These are phyloP conservation scores for Leishmania amazonensis DNA, from an alignment of 208 protist species.

Conservation along the genomic window DNA sequence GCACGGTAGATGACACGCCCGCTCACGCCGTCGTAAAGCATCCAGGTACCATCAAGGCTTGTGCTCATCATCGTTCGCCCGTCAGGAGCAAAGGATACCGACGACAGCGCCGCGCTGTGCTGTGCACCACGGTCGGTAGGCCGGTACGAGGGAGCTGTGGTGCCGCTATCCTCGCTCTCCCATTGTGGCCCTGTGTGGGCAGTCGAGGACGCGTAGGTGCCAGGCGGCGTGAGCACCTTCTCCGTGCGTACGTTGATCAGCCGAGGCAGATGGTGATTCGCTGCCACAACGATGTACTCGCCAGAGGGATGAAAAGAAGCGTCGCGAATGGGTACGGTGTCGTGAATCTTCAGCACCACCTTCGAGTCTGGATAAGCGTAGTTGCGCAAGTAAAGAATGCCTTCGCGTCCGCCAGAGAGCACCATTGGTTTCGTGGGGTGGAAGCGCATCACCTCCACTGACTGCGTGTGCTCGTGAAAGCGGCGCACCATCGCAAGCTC, in stretches of 20 bases:
- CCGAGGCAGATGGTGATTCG: constrained; percentile 73
- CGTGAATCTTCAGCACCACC: constrained; percentile 65
- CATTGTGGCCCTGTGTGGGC: constrained; percentile 14
- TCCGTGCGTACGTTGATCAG: constrained; percentile 70
- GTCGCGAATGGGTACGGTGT: constrained; percentile 71
- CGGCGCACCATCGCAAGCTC: constrained; percentile 73
- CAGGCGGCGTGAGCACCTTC: constrained; percentile 55
- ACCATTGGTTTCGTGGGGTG: constrained; percentile 68
- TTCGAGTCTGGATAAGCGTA: constrained; percentile 64
- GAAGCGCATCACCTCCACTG: constrained; percentile 80
- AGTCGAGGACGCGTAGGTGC: constrained; percentile 29
- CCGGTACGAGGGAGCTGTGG: constrained; percentile 9
- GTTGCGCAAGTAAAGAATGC: constrained; percentile 65
- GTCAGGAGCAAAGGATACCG: constrained; percentile 57
- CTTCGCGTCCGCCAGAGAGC: constrained; percentile 68
- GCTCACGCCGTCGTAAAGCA: constrained; percentile 78
- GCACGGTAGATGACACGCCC: constrained; percentile 59
- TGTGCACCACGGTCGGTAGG: constrained; percentile 26
- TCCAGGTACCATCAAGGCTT: constrained; percentile 74
- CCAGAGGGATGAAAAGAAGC: constrained; percentile 81
- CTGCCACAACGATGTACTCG: constrained; percentile 78
- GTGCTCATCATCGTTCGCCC: constrained; percentile 68
- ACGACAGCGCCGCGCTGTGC: constrained; percentile 75
- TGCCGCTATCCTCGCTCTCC: constrained; percentile 12
- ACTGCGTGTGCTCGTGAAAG: constrained; percentile 72